A percentile compares a stretch with the other conserved stretches of the same genome.
phyloP scores from a whole-genome alignment of 2,329 filamentous ascomycete genomes.

The Ophiocordyceps camponoti-saundersi region DNA sequence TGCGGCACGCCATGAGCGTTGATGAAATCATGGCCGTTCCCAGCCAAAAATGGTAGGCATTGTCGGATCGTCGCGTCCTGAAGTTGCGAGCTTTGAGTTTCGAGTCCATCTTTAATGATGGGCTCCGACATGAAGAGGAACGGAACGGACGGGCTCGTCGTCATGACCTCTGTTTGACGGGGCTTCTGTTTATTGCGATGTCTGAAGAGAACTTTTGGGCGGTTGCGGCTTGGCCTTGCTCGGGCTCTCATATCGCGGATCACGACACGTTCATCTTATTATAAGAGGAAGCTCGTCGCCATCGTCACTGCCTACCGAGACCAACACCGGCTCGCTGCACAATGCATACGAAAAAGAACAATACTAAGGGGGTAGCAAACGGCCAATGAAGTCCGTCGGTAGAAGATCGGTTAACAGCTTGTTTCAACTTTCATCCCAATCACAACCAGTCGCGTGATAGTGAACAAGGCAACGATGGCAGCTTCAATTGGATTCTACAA shows the following conservation, averaged over 20 bases:
- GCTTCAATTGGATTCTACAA: too few species aligned
- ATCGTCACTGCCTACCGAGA: not conserved
- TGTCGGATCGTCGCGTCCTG: conserved; percentile 54
- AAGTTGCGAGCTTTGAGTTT: conserved; percentile 48
- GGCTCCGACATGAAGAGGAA: conserved; percentile 39
- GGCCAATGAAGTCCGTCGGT: not conserved
- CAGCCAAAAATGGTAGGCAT: conserved; percentile 49
- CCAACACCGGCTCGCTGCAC: not conserved
- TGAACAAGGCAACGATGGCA: too few species aligned
- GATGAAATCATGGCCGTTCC: conserved; percentile 31
- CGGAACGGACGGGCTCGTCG: not conserved
- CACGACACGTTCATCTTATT: not conserved
- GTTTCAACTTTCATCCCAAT: not conserved
- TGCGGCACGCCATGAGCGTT: conserved; percentile 60
- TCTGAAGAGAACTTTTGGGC: conserved; percentile 16
- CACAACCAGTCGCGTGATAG: not conserved
- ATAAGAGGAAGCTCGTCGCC: not conserved
- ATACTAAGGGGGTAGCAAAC: not conserved
- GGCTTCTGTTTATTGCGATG: conserved; percentile 8
- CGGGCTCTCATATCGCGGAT: conserved; percentile 12
- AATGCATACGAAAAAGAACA: not conserved
- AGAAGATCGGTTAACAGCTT: not conserved
- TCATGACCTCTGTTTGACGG: conserved; percentile 2
- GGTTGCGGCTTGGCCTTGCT: conserved; percentile 10
- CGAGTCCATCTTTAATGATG: conserved; percentile 45